phyloP scores from a whole-genome alignment of 2,329 filamentous ascomycete species.

The Didymella sp. region DNA sequence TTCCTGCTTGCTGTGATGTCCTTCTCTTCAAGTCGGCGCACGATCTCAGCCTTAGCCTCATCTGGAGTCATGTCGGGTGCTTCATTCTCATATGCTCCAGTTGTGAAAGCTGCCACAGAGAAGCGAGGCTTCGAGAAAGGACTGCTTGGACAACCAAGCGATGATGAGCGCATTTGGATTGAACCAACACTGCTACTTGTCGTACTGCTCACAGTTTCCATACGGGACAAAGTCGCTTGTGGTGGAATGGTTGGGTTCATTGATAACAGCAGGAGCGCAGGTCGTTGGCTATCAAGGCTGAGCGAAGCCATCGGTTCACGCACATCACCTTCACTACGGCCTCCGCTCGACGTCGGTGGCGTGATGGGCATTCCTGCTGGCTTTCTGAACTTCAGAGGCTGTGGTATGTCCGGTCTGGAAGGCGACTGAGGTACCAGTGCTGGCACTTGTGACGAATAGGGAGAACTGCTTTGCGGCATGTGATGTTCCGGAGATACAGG shows the following conservation, averaged over 20 bases:
- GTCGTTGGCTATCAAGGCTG: constrained; percentile 9
- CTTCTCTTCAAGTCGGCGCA: constrained; percentile 17
- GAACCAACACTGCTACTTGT: constrained; percentile 19
- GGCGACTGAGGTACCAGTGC: constrained; percentile 1
- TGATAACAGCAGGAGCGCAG: constrained; percentile 4
- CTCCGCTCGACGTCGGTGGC: constrained; percentile 24
- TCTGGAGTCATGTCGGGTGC: constrained; percentile 18
- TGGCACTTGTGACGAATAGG: constrained; percentile 1
- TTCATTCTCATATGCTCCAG: constrained; percentile 18
- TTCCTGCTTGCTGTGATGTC: constrained; percentile 15
- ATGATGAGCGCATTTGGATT: background rate
- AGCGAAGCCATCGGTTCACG: constrained; percentile 24
- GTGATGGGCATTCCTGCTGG: constrained; percentile 20
- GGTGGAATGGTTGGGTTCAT: constrained; percentile 9
- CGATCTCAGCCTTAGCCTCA: constrained; percentile 25
- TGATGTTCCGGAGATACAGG: background rate
- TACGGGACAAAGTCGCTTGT: constrained; percentile 16
- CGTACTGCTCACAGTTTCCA: constrained; percentile 21
- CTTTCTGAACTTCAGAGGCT: constrained; percentile 20
- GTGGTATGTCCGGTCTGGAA: constrained; percentile 5
- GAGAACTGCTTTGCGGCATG: background rate
- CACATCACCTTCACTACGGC: constrained; percentile 21
- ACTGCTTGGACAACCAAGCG: constrained; percentile 8
- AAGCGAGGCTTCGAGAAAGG: constrained; percentile 20
- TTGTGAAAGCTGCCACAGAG: constrained; percentile 19